Evolutionary conservation across 805 yeast genomes (phyloP), one percentile per base, ranked within the genome.

Genomic region (Kregervanrija fluxuum): DNA sequence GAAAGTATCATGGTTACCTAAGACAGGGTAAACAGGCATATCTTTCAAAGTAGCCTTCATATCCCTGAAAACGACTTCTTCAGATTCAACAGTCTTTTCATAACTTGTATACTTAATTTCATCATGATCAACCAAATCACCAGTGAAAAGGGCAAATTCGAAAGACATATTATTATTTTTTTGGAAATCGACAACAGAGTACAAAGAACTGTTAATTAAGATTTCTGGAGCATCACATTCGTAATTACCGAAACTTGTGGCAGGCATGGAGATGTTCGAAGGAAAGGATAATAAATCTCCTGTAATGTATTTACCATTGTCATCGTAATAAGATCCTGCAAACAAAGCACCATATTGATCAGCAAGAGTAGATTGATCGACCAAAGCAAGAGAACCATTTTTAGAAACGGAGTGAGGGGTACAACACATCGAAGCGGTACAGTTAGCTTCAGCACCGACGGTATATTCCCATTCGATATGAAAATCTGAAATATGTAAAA

Each of bases 1-100:
- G 68, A 73, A 82, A 30, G 80, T 75, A 55, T 82, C 89, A 61
- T 83, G 88, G 59, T 80, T 81, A 28, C 89, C 89, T 54, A 82
- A 63, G 16, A 76, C 77, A 10, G 86, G 72, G 56, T 66, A 80
- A 5, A 82, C 74, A 8, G 86, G 82, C 30, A 77, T 59, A 42
- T 74, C 66, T 14, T 70, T 65, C 46, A 82, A 68, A 42, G 44
- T 46, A 34, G 48, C 36, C 52, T 81, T 82, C 69, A 82, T 67
- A 47, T 80, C 73, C 50, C 72, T 64, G 60, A 78, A 69, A 2
- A 74, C 60, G 16, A 60, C 57, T 43, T 68, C 69, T 58, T 82
- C 85, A n/a, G 82, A 79, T 30, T 64, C 59, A 46, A 74, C 60
- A 33, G 82, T 74, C 50, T 69, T 66, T 38, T 77, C 70, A 49